These are phyloP conservation scores for Oxytropis ochrocephala DNA, from an alignment of 306 rosid species.

Conservation along the genomic window DNA sequence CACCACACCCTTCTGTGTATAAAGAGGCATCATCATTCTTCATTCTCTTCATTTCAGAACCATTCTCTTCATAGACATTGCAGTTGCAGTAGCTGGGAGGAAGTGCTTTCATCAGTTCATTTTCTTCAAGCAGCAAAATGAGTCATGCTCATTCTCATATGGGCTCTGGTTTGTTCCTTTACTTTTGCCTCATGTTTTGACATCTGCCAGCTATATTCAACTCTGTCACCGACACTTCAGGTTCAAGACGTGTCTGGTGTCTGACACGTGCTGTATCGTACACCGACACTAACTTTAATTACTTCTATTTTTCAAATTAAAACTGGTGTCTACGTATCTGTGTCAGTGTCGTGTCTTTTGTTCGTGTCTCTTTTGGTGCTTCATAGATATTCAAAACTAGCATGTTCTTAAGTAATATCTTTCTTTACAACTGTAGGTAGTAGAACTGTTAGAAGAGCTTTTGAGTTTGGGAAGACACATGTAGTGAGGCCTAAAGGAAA, in stretches of 20 bases:
- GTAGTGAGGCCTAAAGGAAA: constrained; percentile 95
- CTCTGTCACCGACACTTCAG: too few relatives aligned
- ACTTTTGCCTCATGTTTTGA: neutral
- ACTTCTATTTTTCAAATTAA: too few relatives aligned
- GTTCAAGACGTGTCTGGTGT: too few relatives aligned
- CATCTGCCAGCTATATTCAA: neutral
- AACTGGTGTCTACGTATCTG: too few relatives aligned
- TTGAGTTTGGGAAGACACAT: constrained; percentile 93
- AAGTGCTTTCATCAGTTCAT: constrained; percentile 31
- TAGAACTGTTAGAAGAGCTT: constrained; percentile 58
- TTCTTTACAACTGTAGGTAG: constrained; percentile 56
- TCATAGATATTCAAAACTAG: constrained; percentile 25
- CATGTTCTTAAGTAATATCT: constrained; percentile 18
- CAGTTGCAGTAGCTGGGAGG: too few relatives aligned
- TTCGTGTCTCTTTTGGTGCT: too few relatives aligned
- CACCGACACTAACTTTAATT: too few relatives aligned
- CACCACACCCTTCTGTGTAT: constrained; percentile 50
- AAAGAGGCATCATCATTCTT: constrained; percentile 48
- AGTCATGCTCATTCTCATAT: constrained; percentile 63
- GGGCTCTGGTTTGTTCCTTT: constrained; percentile 94
- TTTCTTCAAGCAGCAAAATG: constrained; percentile 41
- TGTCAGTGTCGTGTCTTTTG: too few relatives aligned
- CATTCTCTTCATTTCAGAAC: constrained; percentile 67
- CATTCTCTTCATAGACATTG: too few relatives aligned
- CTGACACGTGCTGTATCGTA: too few relatives aligned